Conservation (phyloP, 139 green algal genomes). For the Chlamydomonas sphaeroides region DNA sequence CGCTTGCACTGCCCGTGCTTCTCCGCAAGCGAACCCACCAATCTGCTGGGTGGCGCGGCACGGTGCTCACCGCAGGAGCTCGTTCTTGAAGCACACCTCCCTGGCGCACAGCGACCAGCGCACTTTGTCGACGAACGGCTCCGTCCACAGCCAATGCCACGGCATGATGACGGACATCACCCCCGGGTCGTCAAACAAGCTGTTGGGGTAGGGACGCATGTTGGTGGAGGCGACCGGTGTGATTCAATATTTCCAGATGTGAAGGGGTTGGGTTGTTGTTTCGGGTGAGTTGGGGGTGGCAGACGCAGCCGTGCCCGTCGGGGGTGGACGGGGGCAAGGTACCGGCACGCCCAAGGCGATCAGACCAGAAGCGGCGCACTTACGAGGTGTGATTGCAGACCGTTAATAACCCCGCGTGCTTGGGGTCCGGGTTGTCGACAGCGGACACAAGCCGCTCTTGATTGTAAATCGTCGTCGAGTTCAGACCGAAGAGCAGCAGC, state of each 20-base stretch:
- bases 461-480: slow-evolving; percentile 18
- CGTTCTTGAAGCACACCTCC: slow-evolving; percentile 88
- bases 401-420: neutral
- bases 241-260: too few relatives aligned
- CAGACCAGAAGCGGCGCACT: too few relatives aligned
- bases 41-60: too few relatives aligned
- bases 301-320: too few relatives aligned
- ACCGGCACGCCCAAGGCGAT: too few relatives aligned
- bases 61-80: slow-evolving; percentile 70
- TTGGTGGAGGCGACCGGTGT: too few relatives aligned
- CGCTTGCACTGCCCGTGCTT: too few relatives aligned
- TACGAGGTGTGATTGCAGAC: slow-evolving; percentile 37
- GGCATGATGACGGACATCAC: slow-evolving; percentile 79
- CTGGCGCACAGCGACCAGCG: slow-evolving; percentile 88
- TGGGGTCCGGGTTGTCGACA: neutral
- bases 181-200: slow-evolving; percentile 88
- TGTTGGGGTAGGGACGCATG: too few relatives aligned
- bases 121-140: slow-evolving; percentile 66
- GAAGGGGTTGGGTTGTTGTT: too few relatives aligned
- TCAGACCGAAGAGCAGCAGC: slow-evolving; percentile 6
- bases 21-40: too few relatives aligned
- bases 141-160: slow-evolving; percentile 75
- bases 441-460: slow-evolving; percentile 12
- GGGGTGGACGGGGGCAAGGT: too few relatives aligned
- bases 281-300: too few relatives aligned